Conservation (phyloP, 495 filamentous ascomycete species). For the Hypoxylon crocopeplum region DNA sequence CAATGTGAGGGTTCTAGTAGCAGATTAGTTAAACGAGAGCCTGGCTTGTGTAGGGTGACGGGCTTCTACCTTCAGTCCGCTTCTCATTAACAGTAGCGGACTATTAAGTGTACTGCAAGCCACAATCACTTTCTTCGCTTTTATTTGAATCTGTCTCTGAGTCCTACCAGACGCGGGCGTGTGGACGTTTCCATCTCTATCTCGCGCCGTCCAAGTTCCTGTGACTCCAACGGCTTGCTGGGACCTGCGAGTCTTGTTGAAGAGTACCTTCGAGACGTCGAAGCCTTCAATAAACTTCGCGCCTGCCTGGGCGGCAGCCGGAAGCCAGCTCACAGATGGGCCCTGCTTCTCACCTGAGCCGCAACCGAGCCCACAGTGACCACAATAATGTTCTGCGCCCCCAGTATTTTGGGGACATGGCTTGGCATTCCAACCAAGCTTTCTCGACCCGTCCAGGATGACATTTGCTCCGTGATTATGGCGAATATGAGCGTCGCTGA, state of each 20-base stretch:
- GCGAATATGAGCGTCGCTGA: constrained; percentile 66
- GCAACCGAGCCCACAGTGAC: constrained; percentile 82
- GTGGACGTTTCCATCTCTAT: constrained; percentile 62
- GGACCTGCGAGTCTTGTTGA: constrained; percentile 61
- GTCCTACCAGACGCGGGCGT: constrained; percentile 53
- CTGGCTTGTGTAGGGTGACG: background rate
- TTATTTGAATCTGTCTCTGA: constrained; percentile 68
- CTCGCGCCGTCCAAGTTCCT: constrained; percentile 77
- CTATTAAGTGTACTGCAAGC: constrained; percentile 76
- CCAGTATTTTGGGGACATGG: constrained; percentile 82
- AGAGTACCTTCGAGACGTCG: constrained; percentile 68
- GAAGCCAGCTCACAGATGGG: constrained; percentile 76
- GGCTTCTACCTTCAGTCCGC: constrained; percentile 62
- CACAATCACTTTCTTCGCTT: constrained; percentile 82
- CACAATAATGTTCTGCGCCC: constrained; percentile 72
- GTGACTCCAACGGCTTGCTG: constrained; percentile 70
- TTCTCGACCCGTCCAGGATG: constrained; percentile 76
- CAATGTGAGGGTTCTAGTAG: constrained; percentile 79
- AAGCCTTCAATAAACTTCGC: constrained; percentile 84
- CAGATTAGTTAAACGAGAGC: constrained; percentile 24
- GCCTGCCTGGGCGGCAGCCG: constrained; percentile 76
- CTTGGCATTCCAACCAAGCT: constrained; percentile 75
- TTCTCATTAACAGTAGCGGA: constrained; percentile 76
- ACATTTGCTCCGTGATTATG: constrained; percentile 75
- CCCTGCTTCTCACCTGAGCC: constrained; percentile 75